Conservation (phyloP, 1,284 basidiomycete genomes). For the Irpex rosettiformis region DNA sequence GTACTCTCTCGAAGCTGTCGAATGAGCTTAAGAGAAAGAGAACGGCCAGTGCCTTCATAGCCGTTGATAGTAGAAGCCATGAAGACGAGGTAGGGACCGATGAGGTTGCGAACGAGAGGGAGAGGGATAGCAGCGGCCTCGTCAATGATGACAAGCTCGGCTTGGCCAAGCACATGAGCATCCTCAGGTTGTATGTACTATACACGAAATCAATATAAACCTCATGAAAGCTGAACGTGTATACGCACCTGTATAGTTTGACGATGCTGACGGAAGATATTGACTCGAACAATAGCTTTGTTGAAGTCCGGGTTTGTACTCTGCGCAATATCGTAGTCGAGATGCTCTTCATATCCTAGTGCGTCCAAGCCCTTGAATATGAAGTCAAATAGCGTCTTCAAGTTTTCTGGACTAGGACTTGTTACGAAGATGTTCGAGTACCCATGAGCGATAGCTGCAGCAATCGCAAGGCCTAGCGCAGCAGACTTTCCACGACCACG, state of each 20-base stretch:
- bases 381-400: conserved; percentile 98
- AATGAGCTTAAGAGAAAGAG: conserved; percentile 95
- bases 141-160: conserved; percentile 97
- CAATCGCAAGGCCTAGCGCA: conserved; percentile 90
- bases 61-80: conserved; percentile 99
- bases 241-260: conserved; percentile 84
- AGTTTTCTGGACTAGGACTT: conserved; percentile 95
- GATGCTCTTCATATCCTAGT: conserved; percentile 95
- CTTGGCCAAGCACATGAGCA: conserved; percentile 95
- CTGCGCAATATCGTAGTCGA: conserved; percentile 95
- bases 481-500: conserved; percentile 98
- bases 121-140: conserved; percentile 98
- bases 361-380: conserved; percentile 96
- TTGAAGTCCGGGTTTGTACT: conserved; percentile 94
- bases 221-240: not conserved
- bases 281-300: conserved; percentile 94
- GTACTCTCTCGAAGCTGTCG: conserved; percentile 94
- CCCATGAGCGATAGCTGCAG: conserved; percentile 90
- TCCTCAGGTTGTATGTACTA: conserved; percentile 98
- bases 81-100: conserved; percentile 98
- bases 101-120: conserved; percentile 89
- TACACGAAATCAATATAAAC: not conserved
- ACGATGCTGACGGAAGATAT: conserved; percentile 89
- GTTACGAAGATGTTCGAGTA: conserved; percentile 99
- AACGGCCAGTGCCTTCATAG: conserved; percentile 98